Conservation (phyloP, 2,329 filamentous ascomycete species). For the Exophiala alcalophila region DNA sequence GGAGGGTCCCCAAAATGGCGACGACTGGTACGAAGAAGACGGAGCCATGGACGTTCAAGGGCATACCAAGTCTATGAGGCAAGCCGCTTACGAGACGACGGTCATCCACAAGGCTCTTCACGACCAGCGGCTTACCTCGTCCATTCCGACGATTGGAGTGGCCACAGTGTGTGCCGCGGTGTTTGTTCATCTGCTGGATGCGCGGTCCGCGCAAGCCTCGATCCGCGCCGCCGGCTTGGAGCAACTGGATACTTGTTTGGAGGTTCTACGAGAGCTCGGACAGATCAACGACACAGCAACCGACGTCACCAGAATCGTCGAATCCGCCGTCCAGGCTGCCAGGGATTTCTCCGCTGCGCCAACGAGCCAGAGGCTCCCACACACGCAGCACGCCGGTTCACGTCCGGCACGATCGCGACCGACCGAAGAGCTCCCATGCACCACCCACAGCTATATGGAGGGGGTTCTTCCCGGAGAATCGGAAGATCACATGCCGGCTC, state of each 20-base stretch:
- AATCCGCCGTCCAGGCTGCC: slow-evolving; percentile 2
- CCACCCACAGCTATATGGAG: slow-evolving; percentile 5
- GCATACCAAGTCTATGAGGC: slow-evolving; percentile 9
- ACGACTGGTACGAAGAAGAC: slow-evolving; percentile 6
- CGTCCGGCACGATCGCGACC: not conserved
- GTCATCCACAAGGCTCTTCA: slow-evolving; percentile 9
- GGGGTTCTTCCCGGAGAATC: slow-evolving; percentile 2
- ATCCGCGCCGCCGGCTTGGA: slow-evolving; percentile 3
- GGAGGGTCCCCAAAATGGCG: not conserved
- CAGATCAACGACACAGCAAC: slow-evolving; percentile 2
- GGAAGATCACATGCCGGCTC: not conserved
- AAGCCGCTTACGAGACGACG: slow-evolving; percentile 6
- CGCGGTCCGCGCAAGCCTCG: not conserved
- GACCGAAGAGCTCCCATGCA: not conserved
- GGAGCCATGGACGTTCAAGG: slow-evolving; percentile 1
- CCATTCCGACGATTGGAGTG: slow-evolving; percentile 2
- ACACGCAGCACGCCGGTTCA: not conserved
- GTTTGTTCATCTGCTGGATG: slow-evolving; percentile 9
- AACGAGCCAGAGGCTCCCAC: not conserved
- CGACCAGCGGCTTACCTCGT: slow-evolving; percentile 1
- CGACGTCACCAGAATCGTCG: slow-evolving; percentile 7
- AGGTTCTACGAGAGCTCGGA: slow-evolving; percentile 5
- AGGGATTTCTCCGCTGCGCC: slow-evolving; percentile 1
- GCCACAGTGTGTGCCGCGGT: slow-evolving; percentile 8
- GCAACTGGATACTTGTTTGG: slow-evolving; percentile 5